Evolutionary conservation across 2,329 filamentous ascomycete species (phyloP).

Genomic region (Fusarium robinianum): DNA sequence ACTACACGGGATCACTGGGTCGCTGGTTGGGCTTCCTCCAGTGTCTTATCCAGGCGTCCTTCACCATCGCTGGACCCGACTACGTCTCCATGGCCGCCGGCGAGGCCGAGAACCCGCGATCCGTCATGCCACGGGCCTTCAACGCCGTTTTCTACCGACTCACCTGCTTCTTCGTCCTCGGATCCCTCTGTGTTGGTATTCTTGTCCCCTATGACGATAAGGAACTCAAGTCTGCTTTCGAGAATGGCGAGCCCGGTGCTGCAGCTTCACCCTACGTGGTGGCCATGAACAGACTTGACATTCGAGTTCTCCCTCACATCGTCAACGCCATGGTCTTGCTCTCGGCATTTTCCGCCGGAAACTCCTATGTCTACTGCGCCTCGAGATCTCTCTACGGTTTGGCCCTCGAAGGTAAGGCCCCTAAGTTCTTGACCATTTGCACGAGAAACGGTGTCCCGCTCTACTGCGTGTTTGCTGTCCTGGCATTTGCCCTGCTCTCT

Average conservation of each 20-base stretch:
- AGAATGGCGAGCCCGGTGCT: constrained; percentile 63
- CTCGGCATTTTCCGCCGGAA: constrained; percentile 69
- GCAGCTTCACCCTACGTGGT: constrained; percentile 70
- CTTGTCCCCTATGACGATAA: constrained; percentile 71
- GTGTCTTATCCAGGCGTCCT: constrained; percentile 72
- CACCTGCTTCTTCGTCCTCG: constrained; percentile 75
- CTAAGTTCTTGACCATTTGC: constrained; percentile 61
- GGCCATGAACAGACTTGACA: constrained; percentile 69
- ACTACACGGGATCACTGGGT: constrained; percentile 68
- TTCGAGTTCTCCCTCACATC: constrained; percentile 67
- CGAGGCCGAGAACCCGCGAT: constrained; percentile 72
- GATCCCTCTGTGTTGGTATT: constrained; percentile 72
- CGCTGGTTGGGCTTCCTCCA: constrained; percentile 75
- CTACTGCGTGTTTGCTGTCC: constrained; percentile 69
- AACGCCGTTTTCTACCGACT: constrained; percentile 81
- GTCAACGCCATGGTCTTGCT: constrained; percentile 75
- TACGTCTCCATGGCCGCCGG: constrained; percentile 72
- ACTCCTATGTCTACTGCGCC: constrained; percentile 67
- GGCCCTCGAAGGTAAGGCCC: constrained; percentile 70
- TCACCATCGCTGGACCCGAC: constrained; percentile 70
- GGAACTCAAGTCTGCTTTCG: constrained; percentile 64
- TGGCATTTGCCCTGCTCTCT: constrained; percentile 70
- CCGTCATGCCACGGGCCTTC: constrained; percentile 72
- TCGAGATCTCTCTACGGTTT: constrained; percentile 71
- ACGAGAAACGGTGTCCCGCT: constrained; percentile 71